phyloP scores from a whole-genome alignment of 2,329 filamentous ascomycete genomes.

The Hypoxylon sp. region DNA sequence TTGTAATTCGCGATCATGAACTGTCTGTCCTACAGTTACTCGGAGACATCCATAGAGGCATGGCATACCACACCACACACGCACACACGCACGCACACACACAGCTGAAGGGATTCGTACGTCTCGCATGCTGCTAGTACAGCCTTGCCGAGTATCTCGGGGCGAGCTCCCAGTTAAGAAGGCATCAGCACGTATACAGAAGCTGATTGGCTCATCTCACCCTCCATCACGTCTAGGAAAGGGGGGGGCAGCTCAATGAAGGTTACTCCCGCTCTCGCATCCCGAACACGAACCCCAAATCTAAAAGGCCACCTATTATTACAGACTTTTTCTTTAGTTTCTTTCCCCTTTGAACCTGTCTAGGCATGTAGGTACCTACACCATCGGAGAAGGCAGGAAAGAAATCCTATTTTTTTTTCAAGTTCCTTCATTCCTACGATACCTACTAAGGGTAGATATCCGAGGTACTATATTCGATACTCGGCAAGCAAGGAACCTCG shows the following conservation, averaged over 20 bases:
- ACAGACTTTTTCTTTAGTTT: constrained; percentile 4
- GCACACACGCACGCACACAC: not conserved
- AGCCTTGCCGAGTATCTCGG: constrained; percentile 36
- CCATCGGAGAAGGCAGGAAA: constrained; percentile 10
- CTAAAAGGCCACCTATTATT: constrained; percentile 32
- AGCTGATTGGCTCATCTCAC: constrained; percentile 33
- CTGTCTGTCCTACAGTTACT: not conserved
- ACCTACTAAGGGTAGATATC: too few relatives aligned
- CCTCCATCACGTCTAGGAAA: constrained; percentile 33
- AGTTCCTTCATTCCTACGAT: constrained; percentile 30
- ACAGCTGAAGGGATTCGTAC: constrained; percentile 19
- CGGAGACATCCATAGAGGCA: not conserved
- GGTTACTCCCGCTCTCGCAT: constrained; percentile 37
- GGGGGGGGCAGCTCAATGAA: constrained; percentile 30
- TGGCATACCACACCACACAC: constrained; percentile 2
- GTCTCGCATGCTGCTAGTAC: constrained; percentile 28
- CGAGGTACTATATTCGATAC: constrained; percentile 37
- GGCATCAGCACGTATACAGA: constrained; percentile 25
- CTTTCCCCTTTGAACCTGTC: too few relatives aligned
- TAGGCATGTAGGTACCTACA: too few relatives aligned
- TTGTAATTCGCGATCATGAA: not conserved
- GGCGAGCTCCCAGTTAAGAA: constrained; percentile 40
- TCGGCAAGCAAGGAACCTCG: constrained; percentile 2
- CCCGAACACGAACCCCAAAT: constrained; percentile 36
- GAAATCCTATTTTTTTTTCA: constrained; percentile 6